Conservation (phyloP, 148 eudicot genomes). For the Rheum nobile region DNA sequence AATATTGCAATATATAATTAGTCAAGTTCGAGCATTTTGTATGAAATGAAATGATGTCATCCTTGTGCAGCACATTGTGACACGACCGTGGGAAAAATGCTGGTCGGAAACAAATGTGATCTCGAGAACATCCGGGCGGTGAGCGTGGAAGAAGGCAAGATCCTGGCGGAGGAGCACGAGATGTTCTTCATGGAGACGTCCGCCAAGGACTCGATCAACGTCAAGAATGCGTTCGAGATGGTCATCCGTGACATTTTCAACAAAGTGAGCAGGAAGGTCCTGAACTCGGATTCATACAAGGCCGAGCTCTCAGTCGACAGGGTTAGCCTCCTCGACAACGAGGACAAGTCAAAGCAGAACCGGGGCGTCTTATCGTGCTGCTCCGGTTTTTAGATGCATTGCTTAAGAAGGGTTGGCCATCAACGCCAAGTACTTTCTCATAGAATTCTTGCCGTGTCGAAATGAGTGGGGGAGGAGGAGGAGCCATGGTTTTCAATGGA, state of each 20-base stretch:
- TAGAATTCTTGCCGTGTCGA: background rate
- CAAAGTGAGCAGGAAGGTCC: background rate
- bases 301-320: background rate
- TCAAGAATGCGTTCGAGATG: background rate
- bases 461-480: too few species aligned
- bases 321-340: background rate
- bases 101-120: background rate
- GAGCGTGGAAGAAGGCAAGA: background rate
- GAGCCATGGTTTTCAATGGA: background rate
- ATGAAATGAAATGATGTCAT: background rate
- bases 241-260: background rate
- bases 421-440: background rate
- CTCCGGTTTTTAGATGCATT: background rate
- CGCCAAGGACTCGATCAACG: background rate
- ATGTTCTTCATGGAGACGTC: constrained; percentile 4
- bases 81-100: background rate
- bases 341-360: background rate
- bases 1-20: background rate
- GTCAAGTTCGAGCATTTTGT: background rate
- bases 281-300: background rate
- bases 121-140: background rate
- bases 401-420: background rate
- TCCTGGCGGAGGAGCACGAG: background rate
- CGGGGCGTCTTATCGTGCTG: background rate
- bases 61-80: background rate